Percentiles rank a stretch among this genome's conserved stretches.
These are phyloP conservation scores for Didymella glomerata DNA, from an alignment of 2,329 filamentous ascomycete species.

Conservation along the genomic window DNA sequence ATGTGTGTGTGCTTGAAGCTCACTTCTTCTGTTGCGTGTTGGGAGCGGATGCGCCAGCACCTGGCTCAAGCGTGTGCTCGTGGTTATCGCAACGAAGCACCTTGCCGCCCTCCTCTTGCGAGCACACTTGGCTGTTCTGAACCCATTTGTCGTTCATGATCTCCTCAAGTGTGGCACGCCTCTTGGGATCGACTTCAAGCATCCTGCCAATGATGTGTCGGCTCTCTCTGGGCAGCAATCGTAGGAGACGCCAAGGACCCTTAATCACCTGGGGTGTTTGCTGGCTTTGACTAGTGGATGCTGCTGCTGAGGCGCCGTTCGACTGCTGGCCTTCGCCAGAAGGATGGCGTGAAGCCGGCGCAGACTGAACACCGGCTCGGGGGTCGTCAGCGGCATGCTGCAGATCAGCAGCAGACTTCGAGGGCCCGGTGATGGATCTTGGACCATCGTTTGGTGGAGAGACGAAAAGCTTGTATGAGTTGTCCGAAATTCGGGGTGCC, in stretches of 20 bases:
- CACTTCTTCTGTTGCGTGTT: constrained; percentile 49
- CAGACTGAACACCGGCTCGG: constrained; percentile 45
- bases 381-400: constrained; percentile 50
- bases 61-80: constrained; percentile 82
- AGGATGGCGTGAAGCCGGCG: constrained; percentile 53
- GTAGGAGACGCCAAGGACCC: constrained; percentile 88
- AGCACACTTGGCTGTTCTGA: constrained; percentile 82
- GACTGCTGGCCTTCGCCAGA: constrained; percentile 36
- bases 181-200: constrained; percentile 86
- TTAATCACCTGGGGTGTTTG: constrained; percentile 75
- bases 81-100: constrained; percentile 80
- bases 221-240: constrained; percentile 87
- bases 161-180: constrained; percentile 84
- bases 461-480: constrained; percentile 93
- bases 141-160: constrained; percentile 91
- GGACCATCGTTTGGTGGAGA: constrained; percentile 72
- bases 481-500: constrained; percentile 87
- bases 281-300: constrained; percentile 50
- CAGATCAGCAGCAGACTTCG: constrained; percentile 45
- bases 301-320: constrained; percentile 28
- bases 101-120: constrained; percentile 76
- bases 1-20: constrained; percentile 19
- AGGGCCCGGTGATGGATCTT: constrained; percentile 42
- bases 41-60: constrained; percentile 45
- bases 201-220: constrained; percentile 90